Conservation (phyloP, 1,284 basidiomycete species). For the Sporisorium sorghi region DNA sequence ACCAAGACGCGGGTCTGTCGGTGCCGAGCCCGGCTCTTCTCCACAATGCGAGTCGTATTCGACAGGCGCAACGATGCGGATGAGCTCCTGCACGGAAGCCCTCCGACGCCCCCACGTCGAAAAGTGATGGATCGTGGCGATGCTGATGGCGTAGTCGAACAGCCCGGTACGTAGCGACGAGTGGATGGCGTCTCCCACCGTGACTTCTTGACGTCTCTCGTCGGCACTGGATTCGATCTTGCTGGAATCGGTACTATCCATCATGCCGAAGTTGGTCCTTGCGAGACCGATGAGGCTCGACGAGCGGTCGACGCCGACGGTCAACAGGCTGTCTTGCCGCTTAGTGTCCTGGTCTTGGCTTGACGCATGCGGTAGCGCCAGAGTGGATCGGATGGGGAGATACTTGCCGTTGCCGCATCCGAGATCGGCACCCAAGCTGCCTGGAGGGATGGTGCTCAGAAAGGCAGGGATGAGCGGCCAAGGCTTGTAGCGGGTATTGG, state of each 20-base stretch:
- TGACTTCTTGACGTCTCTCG: slow-evolving; percentile 55
- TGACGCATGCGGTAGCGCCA: slow-evolving; percentile 10
- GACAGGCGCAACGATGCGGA: slow-evolving; percentile 51
- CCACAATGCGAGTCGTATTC: neutral
- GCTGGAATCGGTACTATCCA: neutral
- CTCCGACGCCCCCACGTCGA: slow-evolving; percentile 58
- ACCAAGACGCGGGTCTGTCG: slow-evolving; percentile 17
- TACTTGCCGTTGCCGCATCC: slow-evolving; percentile 99
- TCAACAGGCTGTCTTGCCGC: slow-evolving; percentile 44
- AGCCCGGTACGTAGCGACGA: slow-evolving; percentile 47
- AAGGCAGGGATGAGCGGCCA: slow-evolving; percentile 93
- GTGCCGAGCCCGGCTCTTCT: neutral
- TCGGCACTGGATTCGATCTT: neutral
- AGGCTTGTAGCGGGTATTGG: slow-evolving; percentile 94
- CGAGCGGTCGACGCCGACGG: slow-evolving; percentile 77
- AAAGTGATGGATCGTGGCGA: slow-evolving; percentile 68
- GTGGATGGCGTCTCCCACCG: slow-evolving; percentile 64
- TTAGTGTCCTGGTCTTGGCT: slow-evolving; percentile 2
- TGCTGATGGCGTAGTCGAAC: slow-evolving; percentile 67
- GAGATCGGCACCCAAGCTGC: slow-evolving; percentile 89
- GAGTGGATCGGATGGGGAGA: slow-evolving; percentile 71
- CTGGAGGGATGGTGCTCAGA: slow-evolving; percentile 78
- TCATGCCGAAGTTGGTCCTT: slow-evolving; percentile 46
- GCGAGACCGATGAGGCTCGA: slow-evolving; percentile 71
- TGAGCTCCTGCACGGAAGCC: slow-evolving; percentile 59